Conservation (phyloP, 2,329 filamentous ascomycete species). For the Fusarium algeriense region DNA sequence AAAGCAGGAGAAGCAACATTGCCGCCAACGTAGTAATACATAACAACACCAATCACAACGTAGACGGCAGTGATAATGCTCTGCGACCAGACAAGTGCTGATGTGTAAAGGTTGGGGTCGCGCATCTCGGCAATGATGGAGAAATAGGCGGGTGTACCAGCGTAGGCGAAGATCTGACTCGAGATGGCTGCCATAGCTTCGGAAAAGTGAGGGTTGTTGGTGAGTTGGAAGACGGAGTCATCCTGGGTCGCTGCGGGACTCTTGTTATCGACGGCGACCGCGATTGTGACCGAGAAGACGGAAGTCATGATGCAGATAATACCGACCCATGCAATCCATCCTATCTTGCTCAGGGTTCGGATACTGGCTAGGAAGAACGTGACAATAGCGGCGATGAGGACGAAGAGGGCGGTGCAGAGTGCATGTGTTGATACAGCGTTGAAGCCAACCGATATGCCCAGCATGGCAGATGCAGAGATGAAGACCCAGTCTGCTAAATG, state of each 20-base stretch:
- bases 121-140: conserved; percentile 52
- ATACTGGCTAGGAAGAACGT: conserved; percentile 49
- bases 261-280: conserved; percentile 49
- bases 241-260: conserved; percentile 43
- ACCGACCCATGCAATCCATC: conserved; percentile 51
- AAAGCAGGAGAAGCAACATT: conserved; percentile 61
- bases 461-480: conserved; percentile 55
- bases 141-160: conserved; percentile 54
- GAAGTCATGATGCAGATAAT: conserved; percentile 47
- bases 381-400: conserved; percentile 49
- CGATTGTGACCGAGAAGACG: conserved; percentile 47
- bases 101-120: conserved; percentile 47
- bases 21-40: conserved; percentile 61
- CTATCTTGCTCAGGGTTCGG: conserved; percentile 48
- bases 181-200: conserved; percentile 50
- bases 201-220: conserved; percentile 48
- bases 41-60: conserved; percentile 51
- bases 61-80: conserved; percentile 50
- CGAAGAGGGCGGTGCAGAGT: conserved; percentile 56
- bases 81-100: conserved; percentile 46
- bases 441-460: conserved; percentile 54
- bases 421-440: conserved; percentile 55
- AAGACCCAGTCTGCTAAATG: conserved; percentile 44
- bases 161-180: conserved; percentile 54
- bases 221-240: conserved; percentile 47